Percentiles rank a stretch among this genome's conserved stretches.
Conservation (phyloP, 345 rosid genomes). For the Moricandia arvensis region DNA sequence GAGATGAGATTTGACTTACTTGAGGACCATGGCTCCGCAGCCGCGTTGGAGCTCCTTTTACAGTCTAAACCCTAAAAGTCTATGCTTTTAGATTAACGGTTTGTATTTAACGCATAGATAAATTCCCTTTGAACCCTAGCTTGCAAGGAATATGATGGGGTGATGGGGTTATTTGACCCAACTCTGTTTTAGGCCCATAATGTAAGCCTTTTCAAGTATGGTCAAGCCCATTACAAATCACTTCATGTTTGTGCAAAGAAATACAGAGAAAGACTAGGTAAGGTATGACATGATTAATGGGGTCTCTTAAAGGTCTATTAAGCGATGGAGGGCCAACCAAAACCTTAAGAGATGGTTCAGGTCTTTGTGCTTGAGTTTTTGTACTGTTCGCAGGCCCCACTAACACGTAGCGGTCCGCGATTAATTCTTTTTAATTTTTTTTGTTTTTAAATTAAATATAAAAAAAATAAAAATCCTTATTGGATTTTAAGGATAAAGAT, state of each 20-base stretch:
- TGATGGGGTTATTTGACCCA: background rate
- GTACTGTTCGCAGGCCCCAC: too few species aligned
- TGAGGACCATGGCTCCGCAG: slow-evolving; percentile 47
- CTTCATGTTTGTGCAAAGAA: background rate
- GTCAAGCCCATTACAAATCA: background rate
- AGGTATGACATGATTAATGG: too few species aligned
- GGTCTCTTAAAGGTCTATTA: too few species aligned
- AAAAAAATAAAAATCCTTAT: too few species aligned
- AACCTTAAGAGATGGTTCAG: too few species aligned
- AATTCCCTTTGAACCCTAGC: slow-evolving; percentile 19
- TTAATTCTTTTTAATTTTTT: too few species aligned
- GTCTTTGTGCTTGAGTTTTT: too few species aligned
- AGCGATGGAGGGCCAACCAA: too few species aligned
- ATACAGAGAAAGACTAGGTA: too few species aligned
- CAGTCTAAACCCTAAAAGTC: slow-evolving; percentile 14
- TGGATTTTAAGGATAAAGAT: too few species aligned
- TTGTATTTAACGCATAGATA: slow-evolving; percentile 16
- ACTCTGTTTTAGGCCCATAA: background rate
- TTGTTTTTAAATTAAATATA: too few species aligned
- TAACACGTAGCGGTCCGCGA: too few species aligned
- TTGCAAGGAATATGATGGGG: background rate
- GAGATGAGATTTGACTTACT: slow-evolving; percentile 29
- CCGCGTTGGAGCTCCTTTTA: slow-evolving; percentile 16
- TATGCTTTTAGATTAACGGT: background rate
- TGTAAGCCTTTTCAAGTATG: background rate